Base-by-base conservation (phyloP, 495 filamentous ascomycete genomes). In the Neurospora terricola region DNA sequence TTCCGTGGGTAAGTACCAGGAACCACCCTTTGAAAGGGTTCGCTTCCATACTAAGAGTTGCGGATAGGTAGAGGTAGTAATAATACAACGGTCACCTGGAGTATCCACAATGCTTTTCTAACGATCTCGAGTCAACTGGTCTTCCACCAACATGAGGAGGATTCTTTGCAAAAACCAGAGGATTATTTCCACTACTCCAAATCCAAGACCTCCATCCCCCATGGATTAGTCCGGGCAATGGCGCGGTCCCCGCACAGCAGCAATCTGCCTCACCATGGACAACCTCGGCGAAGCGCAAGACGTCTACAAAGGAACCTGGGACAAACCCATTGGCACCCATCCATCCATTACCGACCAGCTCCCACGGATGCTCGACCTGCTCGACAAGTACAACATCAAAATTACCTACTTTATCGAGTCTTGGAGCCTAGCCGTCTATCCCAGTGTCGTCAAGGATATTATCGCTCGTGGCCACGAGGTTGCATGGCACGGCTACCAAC, bases 221-320 rank as follows among this genome's bases (percentile, higher is more conserved):
- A 59, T 59, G 48, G 11, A 27, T 14, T 4, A 5, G 48, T 30
- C 5, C 11, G 48, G 48, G 4, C 48, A 27, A 59, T 82, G 80
- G 80, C 80, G 80, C 27, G n/a, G 72, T 69, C 70, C 73, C 66
- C 69, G 74, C 73, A 71, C 72, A 38, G 78, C 74, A 21, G 77
- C 88, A 74, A 73, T 80, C 74, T 69, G 75, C 70, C 76, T 82
- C 71, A 82, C 80, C 2, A 76, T 82, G 77, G 81, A 82, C 78
- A 82, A 82, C 72, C 75, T 82, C 14, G 81, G 81, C 70, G 81
- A 82, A 78, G 81, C 81, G n/a, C 78, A 80, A 70, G 80, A 80
- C 70, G 77, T 82, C 21, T 70, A 76, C 68, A 69, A 71, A 11
- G 72, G 72, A 72, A 37, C 73, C 42, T 82, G 81, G 80, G 43